Base-by-base conservation (phyloP, 2,329 filamentous ascomycete species). In the Talaromyces rugulosus region DNA sequence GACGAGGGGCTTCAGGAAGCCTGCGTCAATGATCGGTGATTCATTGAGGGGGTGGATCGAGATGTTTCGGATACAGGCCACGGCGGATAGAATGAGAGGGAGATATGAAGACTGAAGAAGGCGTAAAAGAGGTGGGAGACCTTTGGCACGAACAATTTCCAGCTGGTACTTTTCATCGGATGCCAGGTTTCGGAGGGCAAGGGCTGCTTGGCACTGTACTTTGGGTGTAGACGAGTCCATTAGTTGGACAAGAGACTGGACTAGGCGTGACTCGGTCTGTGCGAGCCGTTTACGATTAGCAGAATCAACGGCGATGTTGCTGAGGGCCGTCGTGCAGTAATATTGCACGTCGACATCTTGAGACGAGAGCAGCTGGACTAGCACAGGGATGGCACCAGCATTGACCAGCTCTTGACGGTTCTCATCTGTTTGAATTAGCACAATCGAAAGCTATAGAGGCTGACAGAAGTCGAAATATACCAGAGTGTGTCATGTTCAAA, bases 161-260 rank as follows among this genome's bases (percentile, higher is more conserved):
- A 99, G 86, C 78, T 99, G 95, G 72, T 99, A 99, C 74, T 97
- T 96, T 75, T 99, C 95, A 74, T 99, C 95, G 14, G 95, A 99
- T 4, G 95, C 95, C 58, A 99, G 83, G 73, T 99, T 99, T 70
- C 95, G 87, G 57, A 99, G 86, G 30, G 95, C 95, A 51, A 99
- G 82, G 27, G 95, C 95, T 59, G 95, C 95, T 80, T 99, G 95
- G 74, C 95, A 98, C 77, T 99, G 95, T 11, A 99, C 95, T 77
- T 98, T 99, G 55, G 93, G 92, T 1, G 94, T 97, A 18, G 92
- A 93, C 0, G 94, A 97, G 74, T 97, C 94, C 93, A 98, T 99
- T 30, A 99, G 83, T 70, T 95, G 91, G 59, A 99, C 95, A 56
- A 99, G 82, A 8, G 92, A 96, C 73, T 96, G 92, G 28, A 99